Conservation (phyloP, 2,329 filamentous ascomycete genomes). For the Trichoderma sp. region DNA sequence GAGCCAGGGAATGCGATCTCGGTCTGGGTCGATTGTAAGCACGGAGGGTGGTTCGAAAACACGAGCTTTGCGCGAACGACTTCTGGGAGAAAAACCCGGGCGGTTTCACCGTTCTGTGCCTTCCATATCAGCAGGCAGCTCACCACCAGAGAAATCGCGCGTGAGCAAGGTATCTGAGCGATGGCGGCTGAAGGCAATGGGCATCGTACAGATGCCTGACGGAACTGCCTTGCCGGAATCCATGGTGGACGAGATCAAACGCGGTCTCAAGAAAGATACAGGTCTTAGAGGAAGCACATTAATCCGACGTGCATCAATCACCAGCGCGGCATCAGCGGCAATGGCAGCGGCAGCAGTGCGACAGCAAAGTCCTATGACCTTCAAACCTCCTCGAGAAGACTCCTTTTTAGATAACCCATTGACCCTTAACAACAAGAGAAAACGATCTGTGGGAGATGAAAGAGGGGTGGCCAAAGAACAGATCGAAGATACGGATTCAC, state of each 20-base stretch:
- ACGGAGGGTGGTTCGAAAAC: slow-evolving; percentile 29
- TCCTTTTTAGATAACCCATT: not conserved
- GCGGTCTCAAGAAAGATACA: slow-evolving; percentile 40
- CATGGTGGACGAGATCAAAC: slow-evolving; percentile 44
- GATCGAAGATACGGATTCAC: slow-evolving; percentile 17
- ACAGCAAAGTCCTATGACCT: slow-evolving; percentile 1
- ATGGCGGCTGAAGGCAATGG: slow-evolving; percentile 49
- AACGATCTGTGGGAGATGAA: slow-evolving; percentile 24
- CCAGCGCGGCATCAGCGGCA: not conserved
- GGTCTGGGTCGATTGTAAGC: slow-evolving; percentile 22
- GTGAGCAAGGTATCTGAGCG: slow-evolving; percentile 41
- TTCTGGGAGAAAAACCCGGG: slow-evolving; percentile 27
- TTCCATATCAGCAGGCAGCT: slow-evolving; percentile 30
- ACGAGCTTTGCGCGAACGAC: slow-evolving; percentile 29
- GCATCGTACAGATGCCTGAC: slow-evolving; percentile 51
- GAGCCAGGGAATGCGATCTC: slow-evolving; percentile 20
- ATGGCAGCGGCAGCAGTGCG: not conserved
- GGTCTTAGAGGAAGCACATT: slow-evolving; percentile 25
- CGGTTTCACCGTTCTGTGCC: slow-evolving; percentile 41
- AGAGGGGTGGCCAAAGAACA: not conserved
- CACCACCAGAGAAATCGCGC: slow-evolving; percentile 28
- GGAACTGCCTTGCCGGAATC: slow-evolving; percentile 52
- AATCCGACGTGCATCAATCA: slow-evolving; percentile 25
- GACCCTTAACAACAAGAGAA: slow-evolving; percentile 24
- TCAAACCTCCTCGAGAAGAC: not conserved